A percentile compares a stretch with the other conserved stretches of the same genome.
Evolutionary conservation across 345 rosid genomes (phyloP).

Genomic region (Litchi chinensis): DNA sequence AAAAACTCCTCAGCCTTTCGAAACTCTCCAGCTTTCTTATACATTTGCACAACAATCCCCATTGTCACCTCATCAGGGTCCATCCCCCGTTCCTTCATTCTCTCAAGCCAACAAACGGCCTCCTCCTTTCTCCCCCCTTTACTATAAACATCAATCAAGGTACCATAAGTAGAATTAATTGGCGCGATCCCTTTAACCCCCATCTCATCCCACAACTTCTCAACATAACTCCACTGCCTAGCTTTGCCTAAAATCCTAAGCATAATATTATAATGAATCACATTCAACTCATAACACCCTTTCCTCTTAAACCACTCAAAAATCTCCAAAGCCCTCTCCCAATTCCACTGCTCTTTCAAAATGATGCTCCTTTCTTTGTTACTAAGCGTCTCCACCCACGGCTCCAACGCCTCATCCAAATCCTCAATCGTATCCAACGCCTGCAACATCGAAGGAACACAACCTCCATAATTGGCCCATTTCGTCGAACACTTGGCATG

Average conservation of each 20-base stretch:
- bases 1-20: slow-evolving; percentile 76
- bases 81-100: slow-evolving; percentile 72
- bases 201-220: slow-evolving; percentile 77
- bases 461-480: slow-evolving; percentile 65
- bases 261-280: slow-evolving; percentile 87
- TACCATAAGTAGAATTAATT: slow-evolving; percentile 83
- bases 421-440: slow-evolving; percentile 61
- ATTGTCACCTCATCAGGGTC: slow-evolving; percentile 84
- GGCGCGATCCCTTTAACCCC: slow-evolving; percentile 45
- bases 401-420: slow-evolving; percentile 71
- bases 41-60: slow-evolving; percentile 83
- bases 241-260: slow-evolving; percentile 74
- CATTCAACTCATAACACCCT: slow-evolving; percentile 70
- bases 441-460: slow-evolving; percentile 65
- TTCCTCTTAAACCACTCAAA: slow-evolving; percentile 83
- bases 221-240: slow-evolving; percentile 57
- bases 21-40: slow-evolving; percentile 80
- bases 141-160: slow-evolving; percentile 82
- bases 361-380: slow-evolving; percentile 84
- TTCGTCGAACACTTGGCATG: slow-evolving; percentile 82
- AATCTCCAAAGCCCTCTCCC: slow-evolving; percentile 89
- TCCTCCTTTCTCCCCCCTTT: slow-evolving; percentile 70
- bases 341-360: slow-evolving; percentile 75
- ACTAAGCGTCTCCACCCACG: slow-evolving; percentile 76
- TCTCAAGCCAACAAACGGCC: slow-evolving; percentile 75